Conservation (phyloP, 169 alveolate species). For the Ichthyophthirius multifiliis region DNA sequence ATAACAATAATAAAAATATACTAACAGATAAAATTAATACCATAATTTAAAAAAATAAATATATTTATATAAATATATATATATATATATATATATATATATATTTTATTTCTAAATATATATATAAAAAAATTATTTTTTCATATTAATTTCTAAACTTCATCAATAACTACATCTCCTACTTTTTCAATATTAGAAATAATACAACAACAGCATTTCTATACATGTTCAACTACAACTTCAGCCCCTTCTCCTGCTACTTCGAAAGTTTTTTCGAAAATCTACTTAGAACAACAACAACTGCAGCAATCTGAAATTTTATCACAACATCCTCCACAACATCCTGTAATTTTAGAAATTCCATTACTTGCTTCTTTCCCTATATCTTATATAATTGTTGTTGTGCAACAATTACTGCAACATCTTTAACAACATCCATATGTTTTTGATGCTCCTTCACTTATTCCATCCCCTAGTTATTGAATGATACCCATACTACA, state of each 20-base stretch:
- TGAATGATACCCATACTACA: not conserved
- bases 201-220: not conserved
- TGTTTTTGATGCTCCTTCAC: not conserved
- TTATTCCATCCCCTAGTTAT: not conserved
- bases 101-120: too few species aligned
- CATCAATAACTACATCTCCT: not conserved
- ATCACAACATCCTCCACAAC: constrained; percentile 3
- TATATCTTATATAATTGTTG: not conserved
- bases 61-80: too few species aligned
- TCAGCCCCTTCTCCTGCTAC: not conserved
- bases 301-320: not conserved
- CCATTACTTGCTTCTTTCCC: not conserved
- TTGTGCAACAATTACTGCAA: not conserved
- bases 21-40: too few species aligned
- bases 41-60: too few species aligned
- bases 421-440: not conserved
- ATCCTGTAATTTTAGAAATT: not conserved
- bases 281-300: not conserved
- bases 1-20: too few species aligned
- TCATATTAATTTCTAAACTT: not conserved
- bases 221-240: not conserved
- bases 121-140: too few species aligned
- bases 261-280: not conserved
- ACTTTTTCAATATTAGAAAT: not conserved
- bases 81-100: too few species aligned